Percentiles rank a stretch among this genome's conserved stretches.
Evolutionary conservation across 305 asterid species (phyloP).

Genomic region (Ruellia speciosa): DNA sequence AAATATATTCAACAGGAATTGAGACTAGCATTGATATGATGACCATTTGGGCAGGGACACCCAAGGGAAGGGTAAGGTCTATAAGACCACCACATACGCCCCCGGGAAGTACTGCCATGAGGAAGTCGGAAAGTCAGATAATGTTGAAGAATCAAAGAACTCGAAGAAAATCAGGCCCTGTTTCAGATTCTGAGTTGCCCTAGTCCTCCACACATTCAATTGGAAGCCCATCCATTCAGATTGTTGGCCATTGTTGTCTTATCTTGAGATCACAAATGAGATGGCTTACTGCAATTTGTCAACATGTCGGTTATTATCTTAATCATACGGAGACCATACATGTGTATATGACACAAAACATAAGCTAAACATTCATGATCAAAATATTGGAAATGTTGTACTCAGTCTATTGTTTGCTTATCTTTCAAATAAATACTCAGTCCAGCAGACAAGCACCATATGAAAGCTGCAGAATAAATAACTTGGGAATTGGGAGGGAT

Average conservation of each 20-base stretch:
- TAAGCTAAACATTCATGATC: no score
- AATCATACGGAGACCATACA: no score
- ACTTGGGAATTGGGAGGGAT: not conserved
- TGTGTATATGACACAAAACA: no score
- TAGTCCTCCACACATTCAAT: conserved; percentile 6
- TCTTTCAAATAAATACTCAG: not conserved
- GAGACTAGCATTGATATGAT: not conserved
- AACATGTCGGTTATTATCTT: not conserved
- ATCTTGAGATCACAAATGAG: not conserved
- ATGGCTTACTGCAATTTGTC: not conserved
- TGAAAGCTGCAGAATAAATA: not conserved
- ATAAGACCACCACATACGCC: conserved; percentile 66
- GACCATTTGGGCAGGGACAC: conserved; percentile 40
- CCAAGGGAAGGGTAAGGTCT: conserved; percentile 49
- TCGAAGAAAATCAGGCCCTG: conserved; percentile 53
- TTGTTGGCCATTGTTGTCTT: not conserved
- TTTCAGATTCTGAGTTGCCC: conserved; percentile 72
- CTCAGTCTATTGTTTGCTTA: not conserved
- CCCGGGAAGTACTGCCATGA: conserved; percentile 32
- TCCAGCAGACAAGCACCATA: not conserved
- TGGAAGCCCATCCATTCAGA: not conserved
- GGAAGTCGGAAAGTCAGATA: conserved; percentile 57
- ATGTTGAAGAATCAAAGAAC: conserved; percentile 39
- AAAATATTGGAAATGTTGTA: no score
- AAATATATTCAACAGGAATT: no score